These are phyloP conservation scores for Xylaria sp. DNA, from an alignment of 2,329 filamentous ascomycete species.

Conservation along the genomic window DNA sequence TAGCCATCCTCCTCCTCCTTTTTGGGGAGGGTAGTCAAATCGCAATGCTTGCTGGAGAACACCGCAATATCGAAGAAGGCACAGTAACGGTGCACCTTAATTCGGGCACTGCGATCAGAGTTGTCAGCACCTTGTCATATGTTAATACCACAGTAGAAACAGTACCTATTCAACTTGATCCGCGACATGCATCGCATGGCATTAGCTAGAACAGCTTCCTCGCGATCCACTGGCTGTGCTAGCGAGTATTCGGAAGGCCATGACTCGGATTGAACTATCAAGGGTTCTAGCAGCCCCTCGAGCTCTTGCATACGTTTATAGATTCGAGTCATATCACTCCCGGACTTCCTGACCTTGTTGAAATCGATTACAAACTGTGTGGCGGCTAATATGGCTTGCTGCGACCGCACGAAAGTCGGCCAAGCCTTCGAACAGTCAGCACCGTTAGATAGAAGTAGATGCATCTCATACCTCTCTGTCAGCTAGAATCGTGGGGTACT, in stretches of 20 bases:
- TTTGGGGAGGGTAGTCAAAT: conserved; percentile 52
- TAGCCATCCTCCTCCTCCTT: conserved; percentile 38
- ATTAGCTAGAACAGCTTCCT: conserved; percentile 55
- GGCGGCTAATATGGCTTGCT: conserved; percentile 59
- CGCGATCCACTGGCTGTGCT: conserved; percentile 51
- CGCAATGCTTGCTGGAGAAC: conserved; percentile 61
- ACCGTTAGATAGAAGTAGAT: conserved; percentile 3
- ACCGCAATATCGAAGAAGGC: conserved; percentile 62
- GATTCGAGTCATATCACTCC: conserved; percentile 53
- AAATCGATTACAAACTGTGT: conserved; percentile 61
- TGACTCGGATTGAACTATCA: conserved; percentile 51
- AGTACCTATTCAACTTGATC: conserved; percentile 62
- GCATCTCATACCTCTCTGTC: conserved; percentile 54
- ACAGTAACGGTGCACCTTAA: conserved; percentile 62
- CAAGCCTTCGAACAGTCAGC: conserved; percentile 52
- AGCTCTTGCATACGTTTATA: conserved; percentile 56
- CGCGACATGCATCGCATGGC: conserved; percentile 58
- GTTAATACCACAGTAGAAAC: neutral
- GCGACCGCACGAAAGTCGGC: conserved; percentile 56
- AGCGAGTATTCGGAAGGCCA: conserved; percentile 50
- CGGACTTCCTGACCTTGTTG: conserved; percentile 54
- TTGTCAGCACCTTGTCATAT: conserved; percentile 26
- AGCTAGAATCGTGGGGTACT: conserved; percentile 53
- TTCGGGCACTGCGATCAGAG: conserved; percentile 54
- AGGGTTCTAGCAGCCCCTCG: conserved; percentile 52